Base-by-base conservation (phyloP, 768 basidiomycete species). In the Kwoniella sp. region DNA sequence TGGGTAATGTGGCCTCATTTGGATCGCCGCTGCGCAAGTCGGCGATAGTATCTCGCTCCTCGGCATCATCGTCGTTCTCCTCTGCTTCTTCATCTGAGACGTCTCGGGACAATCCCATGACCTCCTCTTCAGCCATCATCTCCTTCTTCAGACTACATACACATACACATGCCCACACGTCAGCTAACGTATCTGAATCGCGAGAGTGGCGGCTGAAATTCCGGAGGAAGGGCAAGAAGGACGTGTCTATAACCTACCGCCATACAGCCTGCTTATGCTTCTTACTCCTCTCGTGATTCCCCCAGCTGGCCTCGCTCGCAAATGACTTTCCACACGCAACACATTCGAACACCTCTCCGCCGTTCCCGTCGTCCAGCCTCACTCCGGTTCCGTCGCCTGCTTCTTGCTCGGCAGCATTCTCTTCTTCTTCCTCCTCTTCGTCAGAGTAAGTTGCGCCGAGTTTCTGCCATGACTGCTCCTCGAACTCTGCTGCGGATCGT, bases 251-350 rank as follows among this genome's bases (percentile, higher is more conserved):
- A n/a, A 75, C 83, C 55, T 61, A 83, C 83, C 83, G 84, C 74
- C 91, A 91, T 13, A 98, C 87, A 67, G 93, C 91, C 80, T 89
- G 91, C 77, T 90, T 77, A 74, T 99, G 96, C 80, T 93, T 96
- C 82, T 90, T 90, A 79, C 93, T 96, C 69, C 93, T 84, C 79
- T 98, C 96, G 69, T 98, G 96, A 78, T 93, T 97, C 71, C 88
- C 85, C 94, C 94, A 99, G 4, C 93, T 91, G 0, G 92, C 91
- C 72, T 97, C 93, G 69, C 89, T 93, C 74, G 89, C 83, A 77
- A 97, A 98, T 0, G 85, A 84, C 83, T 96, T 97, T 29, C 86
- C 84, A 73, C 96, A 99, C 8, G 88, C 94, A n/a, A 97, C 89
- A 74, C 96, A 99, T 78, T 95, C 93, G 48, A 76, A 74, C 0